phyloP scores from a whole-genome alignment of 306 rosid species.

The Trifolium repens region DNA sequence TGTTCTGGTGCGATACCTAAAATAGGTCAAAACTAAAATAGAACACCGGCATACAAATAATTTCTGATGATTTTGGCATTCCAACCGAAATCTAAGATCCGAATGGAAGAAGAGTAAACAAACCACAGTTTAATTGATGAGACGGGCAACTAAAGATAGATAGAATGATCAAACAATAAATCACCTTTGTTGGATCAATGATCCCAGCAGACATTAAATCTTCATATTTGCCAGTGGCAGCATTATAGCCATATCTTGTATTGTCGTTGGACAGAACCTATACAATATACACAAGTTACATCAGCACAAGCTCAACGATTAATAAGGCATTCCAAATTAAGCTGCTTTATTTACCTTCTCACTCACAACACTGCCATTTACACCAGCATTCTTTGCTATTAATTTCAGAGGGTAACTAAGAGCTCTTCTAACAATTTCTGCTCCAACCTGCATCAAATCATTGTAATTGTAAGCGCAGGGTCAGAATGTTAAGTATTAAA shows the following conservation, averaged over 20 bases:
- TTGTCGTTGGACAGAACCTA: constrained; percentile 90
- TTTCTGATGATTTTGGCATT: not conserved
- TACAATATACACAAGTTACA: constrained; percentile 1
- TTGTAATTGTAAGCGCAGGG: not conserved
- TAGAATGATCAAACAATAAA: constrained; percentile 2
- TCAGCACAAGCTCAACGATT: not conserved
- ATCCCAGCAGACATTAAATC: constrained; percentile 98
- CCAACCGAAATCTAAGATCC: not conserved
- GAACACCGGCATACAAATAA: not conserved
- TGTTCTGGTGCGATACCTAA: not conserved
- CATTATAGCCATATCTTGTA: constrained; percentile 79
- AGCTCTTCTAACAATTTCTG: constrained; percentile 96
- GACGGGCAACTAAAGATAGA: not conserved
- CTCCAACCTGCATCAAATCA: constrained; percentile 75
- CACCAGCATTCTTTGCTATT: constrained; percentile 99
- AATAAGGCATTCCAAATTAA: not conserved
- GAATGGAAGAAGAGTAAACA: too few relatives aligned
- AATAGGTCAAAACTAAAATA: not conserved
- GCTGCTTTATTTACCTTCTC: constrained; percentile 73
- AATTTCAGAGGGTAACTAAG: constrained; percentile 89
- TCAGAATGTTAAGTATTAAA: not conserved
- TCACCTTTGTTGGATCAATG: constrained; percentile 97
- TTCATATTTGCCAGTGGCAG: constrained; percentile 96
- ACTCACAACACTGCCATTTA: constrained; percentile 96
- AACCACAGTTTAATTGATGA: not conserved